Conservation (phyloP, 192 early-diverging fungal genomes). For the Entophlyctis helioformis region DNA sequence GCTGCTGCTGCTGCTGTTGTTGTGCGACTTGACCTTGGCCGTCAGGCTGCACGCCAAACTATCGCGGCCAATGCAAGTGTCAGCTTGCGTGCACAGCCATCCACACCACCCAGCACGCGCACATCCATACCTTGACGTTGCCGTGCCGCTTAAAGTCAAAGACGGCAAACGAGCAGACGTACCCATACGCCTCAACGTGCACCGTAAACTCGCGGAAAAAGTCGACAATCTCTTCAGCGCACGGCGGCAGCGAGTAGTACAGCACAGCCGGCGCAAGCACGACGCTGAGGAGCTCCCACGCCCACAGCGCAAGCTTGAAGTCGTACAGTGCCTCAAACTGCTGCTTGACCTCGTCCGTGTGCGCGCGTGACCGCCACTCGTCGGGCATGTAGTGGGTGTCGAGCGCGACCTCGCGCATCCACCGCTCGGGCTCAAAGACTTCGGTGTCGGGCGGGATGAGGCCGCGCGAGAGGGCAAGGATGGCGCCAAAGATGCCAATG, state of each 20-base stretch:
- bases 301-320: constrained; percentile 64
- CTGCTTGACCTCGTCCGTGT: constrained; percentile 70
- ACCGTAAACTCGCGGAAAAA: constrained; percentile 95
- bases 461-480: constrained; percentile 66
- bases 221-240: constrained; percentile 70
- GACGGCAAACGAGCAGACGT: constrained; percentile 93
- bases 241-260: constrained; percentile 58
- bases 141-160: constrained; percentile 91
- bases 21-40: no score
- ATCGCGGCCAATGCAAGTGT: no score
- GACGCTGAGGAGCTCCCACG: constrained; percentile 71
- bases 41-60: no score
- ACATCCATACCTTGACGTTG: constrained; percentile 60
- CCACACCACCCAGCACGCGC: no score
- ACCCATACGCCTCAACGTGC: constrained; percentile 79
- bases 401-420: constrained; percentile 67
- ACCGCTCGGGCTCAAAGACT: constrained; percentile 68
- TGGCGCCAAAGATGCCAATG: constrained; percentile 73
- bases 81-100: no score
- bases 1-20: no score
- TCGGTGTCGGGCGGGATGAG: constrained; percentile 72
- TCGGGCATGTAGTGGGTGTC: constrained; percentile 84
- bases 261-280: constrained; percentile 76
- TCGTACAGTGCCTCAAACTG: constrained; percentile 72
- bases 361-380: constrained; percentile 70